phyloP scores from a whole-genome alignment of 108 stramenopile species.

The Pinguiococcus pyrenoidosus region DNA sequence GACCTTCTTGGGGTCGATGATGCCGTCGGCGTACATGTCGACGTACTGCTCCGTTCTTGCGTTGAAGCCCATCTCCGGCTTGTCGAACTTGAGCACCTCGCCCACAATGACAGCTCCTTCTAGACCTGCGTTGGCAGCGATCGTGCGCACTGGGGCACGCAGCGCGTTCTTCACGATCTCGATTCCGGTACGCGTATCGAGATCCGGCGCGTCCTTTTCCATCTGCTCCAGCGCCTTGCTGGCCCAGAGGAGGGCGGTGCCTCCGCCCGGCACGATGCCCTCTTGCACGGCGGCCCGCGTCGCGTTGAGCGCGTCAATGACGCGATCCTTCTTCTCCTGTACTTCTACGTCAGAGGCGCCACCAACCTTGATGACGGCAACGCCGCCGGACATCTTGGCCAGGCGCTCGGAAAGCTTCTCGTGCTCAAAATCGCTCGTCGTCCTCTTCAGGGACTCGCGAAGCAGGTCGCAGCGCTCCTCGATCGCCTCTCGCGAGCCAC shows the following conservation, averaged over 20 bases:
- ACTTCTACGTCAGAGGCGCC: conserved; percentile 97
- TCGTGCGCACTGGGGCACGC: conserved; percentile 72
- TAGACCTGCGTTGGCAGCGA: conserved; percentile 88
- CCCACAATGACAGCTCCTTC: conserved; percentile 91
- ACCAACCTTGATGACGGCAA: conserved; percentile 96
- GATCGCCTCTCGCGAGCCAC: conserved; percentile 60
- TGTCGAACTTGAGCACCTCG: conserved; percentile 61
- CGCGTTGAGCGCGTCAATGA: conserved; percentile 98
- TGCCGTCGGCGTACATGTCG: conserved; percentile 85
- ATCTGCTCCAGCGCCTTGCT: conserved; percentile 59
- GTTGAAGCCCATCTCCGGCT: conserved; percentile 22
- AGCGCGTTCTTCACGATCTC: conserved; percentile 93
- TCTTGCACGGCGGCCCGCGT: conserved; percentile 97
- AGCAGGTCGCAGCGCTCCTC: conserved; percentile 89
- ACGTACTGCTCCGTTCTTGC: conserved; percentile 58
- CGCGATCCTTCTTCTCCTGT: conserved; percentile 98
- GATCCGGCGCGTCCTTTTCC: conserved; percentile 7
- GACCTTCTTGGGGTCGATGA: conserved; percentile 99
- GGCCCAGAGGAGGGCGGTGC: conserved; percentile 94
- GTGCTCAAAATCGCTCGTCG: conserved; percentile 95
- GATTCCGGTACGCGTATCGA: conserved; percentile 71
- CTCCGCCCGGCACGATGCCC: conserved; percentile 98
- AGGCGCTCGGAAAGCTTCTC: conserved; percentile 99
- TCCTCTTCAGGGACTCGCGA: conserved; percentile 73
- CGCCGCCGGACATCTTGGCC: conserved; percentile 93